These are phyloP conservation scores for Pichia sporocuriosa DNA, from an alignment of 805 yeast species.

Conservation along the genomic window DNA sequence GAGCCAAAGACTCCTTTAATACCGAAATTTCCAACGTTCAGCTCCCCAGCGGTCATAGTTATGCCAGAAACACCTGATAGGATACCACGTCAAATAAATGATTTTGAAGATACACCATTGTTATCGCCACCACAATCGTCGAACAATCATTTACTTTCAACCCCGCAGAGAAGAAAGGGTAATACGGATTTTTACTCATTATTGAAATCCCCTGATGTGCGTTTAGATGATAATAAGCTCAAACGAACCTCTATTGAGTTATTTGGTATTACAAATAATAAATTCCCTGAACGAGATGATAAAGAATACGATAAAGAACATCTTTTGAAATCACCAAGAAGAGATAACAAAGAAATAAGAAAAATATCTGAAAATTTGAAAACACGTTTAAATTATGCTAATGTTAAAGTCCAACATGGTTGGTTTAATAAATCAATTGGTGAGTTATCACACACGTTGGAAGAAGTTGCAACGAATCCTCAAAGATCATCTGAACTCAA, in stretches of 20 bases:
- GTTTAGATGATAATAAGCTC: conserved; percentile 11
- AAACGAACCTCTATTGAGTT: conserved; percentile 30
- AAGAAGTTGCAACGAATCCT: conserved; percentile 16
- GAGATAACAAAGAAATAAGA: conserved; percentile 27
- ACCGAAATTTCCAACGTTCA: conserved; percentile 14
- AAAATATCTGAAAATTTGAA: conserved; percentile 32
- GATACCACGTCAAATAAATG: conserved; percentile 11
- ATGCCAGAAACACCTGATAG: conserved; percentile 21
- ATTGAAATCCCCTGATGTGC: conserved; percentile 30
- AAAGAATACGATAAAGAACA: conserved; percentile 10
- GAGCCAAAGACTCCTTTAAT: conserved; percentile 26
- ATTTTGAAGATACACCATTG: conserved; percentile 28
- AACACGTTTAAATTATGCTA: conserved; percentile 32
- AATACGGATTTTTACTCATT: conserved; percentile 31
- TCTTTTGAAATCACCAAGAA: conserved; percentile 14
- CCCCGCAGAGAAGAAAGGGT: conserved; percentile 27
- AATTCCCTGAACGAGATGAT: conserved; percentile 20
- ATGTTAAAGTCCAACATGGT: conserved; percentile 32
- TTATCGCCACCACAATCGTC: conserved; percentile 27
- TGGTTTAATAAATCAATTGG: conserved; percentile 27
- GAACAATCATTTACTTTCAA: conserved; percentile 8
- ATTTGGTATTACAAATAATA: conserved; percentile 22
- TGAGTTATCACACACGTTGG: conserved; percentile 26
- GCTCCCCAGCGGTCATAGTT: conserved; percentile 25
- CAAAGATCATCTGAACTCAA: conserved; percentile 9